Percentiles rank a stretch among this genome's conserved stretches.
Conservation (phyloP, 331 rosid genomes). For the Pyracantha coccinea region DNA sequence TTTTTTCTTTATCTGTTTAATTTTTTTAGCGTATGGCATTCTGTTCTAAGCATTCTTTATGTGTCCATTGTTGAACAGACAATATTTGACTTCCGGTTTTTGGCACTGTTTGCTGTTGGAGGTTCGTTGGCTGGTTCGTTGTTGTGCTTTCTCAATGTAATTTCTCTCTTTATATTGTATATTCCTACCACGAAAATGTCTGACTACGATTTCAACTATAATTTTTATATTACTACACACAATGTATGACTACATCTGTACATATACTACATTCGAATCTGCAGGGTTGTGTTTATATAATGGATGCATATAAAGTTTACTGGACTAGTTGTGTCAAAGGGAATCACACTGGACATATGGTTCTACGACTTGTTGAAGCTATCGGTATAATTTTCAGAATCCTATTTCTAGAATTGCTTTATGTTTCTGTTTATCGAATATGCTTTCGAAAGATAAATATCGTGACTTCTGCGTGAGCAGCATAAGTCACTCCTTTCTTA, state of each 20-base stretch:
- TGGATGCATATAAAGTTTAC: constrained; percentile 83
- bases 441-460: background rate
- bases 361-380: constrained; percentile 90
- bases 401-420: background rate
- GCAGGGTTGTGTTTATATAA: constrained; percentile 81
- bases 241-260: constrained; percentile 6
- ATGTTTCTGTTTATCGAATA: background rate
- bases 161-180: constrained; percentile 8
- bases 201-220: background rate
- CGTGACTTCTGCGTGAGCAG: background rate
- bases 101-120: constrained; percentile 89
- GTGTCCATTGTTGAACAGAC: constrained; percentile 41
- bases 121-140: constrained; percentile 97
- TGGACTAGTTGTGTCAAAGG: constrained; percentile 97
- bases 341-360: constrained; percentile 86
- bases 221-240: too few species aligned
- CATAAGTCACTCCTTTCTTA: background rate
- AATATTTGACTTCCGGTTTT: constrained; percentile 91
- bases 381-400: constrained; percentile 47
- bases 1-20: background rate
- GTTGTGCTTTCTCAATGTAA: constrained; percentile 93
- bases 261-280: background rate
- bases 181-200: background rate
- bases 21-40: background rate
- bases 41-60: background rate